Conservation (phyloP, 768 basidiomycete genomes). For the Tephrocybe sp. region DNA sequence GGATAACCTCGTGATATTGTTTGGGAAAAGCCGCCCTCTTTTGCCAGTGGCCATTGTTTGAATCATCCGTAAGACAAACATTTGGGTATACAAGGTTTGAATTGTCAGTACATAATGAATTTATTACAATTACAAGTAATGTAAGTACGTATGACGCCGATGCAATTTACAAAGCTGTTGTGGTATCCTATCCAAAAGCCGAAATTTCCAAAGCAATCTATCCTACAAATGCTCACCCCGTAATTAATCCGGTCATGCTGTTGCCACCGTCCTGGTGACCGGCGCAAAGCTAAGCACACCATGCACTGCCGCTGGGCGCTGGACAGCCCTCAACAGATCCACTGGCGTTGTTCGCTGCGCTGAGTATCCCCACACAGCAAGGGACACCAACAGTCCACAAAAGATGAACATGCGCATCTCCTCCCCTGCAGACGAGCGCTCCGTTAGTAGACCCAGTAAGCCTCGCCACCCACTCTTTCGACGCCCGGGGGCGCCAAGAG, state of each 20-base stretch:
- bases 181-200: too few species aligned
- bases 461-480: slow-evolving; percentile 39
- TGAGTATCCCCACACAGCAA: slow-evolving; percentile 50
- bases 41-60: too few species aligned
- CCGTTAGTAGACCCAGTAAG: slow-evolving; percentile 44
- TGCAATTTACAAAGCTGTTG: too few species aligned
- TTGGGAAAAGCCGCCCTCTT: too few species aligned
- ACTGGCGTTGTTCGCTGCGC: slow-evolving; percentile 10
- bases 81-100: too few species aligned
- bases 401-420: slow-evolving; percentile 62
- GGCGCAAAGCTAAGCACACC: slow-evolving; percentile 7
- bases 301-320: not conserved
- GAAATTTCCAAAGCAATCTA: too few species aligned
- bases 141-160: too few species aligned
- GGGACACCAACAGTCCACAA: slow-evolving; percentile 43
- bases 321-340: not conserved
- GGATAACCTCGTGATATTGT: too few species aligned
- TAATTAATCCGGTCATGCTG: slow-evolving; percentile 4
- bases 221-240: too few species aligned
- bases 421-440: slow-evolving; percentile 63
- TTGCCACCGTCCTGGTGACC: slow-evolving; percentile 2
- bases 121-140: too few species aligned
- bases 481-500: slow-evolving; percentile 31
- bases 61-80: too few species aligned
- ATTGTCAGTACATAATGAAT: too few species aligned